phyloP scores from a whole-genome alignment of 1,139 yeast genomes.

The Zygosaccharomyces sapae region DNA sequence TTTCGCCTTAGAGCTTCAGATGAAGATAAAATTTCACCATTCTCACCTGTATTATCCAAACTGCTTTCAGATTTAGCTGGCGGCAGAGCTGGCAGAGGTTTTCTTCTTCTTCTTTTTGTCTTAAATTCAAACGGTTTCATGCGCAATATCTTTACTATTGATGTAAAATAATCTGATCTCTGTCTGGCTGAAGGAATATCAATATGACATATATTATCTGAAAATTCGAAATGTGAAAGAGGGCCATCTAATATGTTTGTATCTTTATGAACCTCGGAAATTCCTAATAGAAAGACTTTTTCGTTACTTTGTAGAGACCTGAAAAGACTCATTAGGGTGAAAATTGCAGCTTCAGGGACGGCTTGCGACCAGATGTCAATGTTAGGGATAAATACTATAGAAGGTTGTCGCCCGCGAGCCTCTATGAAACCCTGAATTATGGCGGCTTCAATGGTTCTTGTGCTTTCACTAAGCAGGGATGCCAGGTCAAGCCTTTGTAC shows the following conservation, averaged over 20 bases:
- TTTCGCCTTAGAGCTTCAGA: conserved; percentile 30
- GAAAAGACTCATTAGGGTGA: conserved; percentile 67
- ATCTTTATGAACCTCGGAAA: conserved; percentile 49
- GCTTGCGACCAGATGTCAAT: conserved; percentile 73
- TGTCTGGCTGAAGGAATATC: conserved; percentile 43
- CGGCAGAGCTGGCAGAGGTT: conserved; percentile 42
- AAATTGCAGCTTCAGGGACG: conserved; percentile 64
- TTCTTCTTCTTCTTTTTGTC: conserved; percentile 39
- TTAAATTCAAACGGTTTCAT: conserved; percentile 60
- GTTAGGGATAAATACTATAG: conserved; percentile 80
- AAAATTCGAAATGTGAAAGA: conserved; percentile 33
- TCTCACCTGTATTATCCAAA: conserved; percentile 20
- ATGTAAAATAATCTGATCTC: conserved; percentile 53
- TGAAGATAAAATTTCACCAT: conserved; percentile 25
- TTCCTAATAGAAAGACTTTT: conserved; percentile 69
- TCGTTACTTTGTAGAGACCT: conserved; percentile 70
- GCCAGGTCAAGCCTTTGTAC: conserved; percentile 84
- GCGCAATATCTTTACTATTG: conserved; percentile 50
- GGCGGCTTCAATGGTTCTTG: conserved; percentile 78
- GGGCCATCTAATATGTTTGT: conserved; percentile 17
- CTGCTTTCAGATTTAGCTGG: conserved; percentile 36
- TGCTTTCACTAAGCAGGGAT: conserved; percentile 70
- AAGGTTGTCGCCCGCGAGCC: conserved; percentile 86
- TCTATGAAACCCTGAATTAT: conserved; percentile 83
- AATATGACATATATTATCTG: conserved; percentile 45